Evolutionary conservation across 2,329 filamentous ascomycete species (phyloP), one percentile per base, ranked within the genome.

Genomic region (Macroventuria anomochaeta): DNA sequence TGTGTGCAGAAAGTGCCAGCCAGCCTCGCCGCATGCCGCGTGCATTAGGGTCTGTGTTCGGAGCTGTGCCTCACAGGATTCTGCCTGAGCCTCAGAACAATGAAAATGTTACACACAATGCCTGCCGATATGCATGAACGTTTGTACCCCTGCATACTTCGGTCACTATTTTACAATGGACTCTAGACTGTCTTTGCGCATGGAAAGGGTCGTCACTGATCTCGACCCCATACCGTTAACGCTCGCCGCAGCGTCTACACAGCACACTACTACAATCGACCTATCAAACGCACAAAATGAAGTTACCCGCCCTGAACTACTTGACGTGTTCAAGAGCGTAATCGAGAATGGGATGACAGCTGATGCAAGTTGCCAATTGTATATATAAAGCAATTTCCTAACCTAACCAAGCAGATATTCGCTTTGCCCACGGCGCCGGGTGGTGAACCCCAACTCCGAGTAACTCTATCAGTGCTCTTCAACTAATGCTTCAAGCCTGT

Each of bases 91-190:
- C 8, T 33, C 39, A 61, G 17, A 68, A 68, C 37, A 65, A 67
- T 50, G 65, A 69, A 56, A 71, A 69, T 38, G n/a, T 32, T 39
- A 25, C 34, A 32, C 38, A 39, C 18, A 33, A 37, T 39, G 6
- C n/a, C 6, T 33, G 20, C 28, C 15, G n/a, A 39, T 10, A n/a
- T 32, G 20, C 17, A 40, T 26, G 17, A 29, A 7, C 10, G 23
- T 31, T 13, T 18, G 18, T n/a, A 17, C 8, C 7, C 4, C 17
- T 31, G 17, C 26, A 29, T 12, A 21, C 5, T 20, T 15, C 5
- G 25, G 17, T n/a, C 13, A 7, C 17, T 23, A 29, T 46, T 3
- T 28, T 12, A 17, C 33, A 11, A 38, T 46, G 33, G 13, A 38
- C 5, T 31, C 25, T 23, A 13, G 36, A 17, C 8, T 39, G 21